Conservation (phyloP, 345 rosid species). For the Corchorus capsularis region DNA sequence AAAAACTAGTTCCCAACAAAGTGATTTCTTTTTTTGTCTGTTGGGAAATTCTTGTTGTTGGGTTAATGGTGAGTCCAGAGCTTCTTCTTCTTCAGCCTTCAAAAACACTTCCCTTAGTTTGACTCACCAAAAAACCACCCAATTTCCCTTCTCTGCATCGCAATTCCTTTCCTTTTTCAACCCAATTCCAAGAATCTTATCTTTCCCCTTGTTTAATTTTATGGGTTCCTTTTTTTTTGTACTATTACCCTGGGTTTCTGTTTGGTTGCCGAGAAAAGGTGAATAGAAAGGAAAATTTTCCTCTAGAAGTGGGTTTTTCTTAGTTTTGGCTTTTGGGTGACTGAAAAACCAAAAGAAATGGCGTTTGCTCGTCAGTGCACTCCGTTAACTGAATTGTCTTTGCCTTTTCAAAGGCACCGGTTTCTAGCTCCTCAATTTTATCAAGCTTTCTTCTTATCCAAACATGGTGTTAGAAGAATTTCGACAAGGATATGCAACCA, state of each 20-base stretch:
- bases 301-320: constrained; percentile 5
- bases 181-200: not conserved
- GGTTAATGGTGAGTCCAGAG: not conserved
- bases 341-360: constrained; percentile 32
- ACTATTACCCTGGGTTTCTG: not conserved
- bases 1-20: not conserved
- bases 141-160: not conserved
- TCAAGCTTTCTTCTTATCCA: not conserved
- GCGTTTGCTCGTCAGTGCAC: constrained; percentile 40
- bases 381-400: constrained; percentile 41
- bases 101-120: not conserved
- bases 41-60: not conserved
- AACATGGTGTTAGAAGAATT: constrained; percentile 25
- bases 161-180: not conserved
- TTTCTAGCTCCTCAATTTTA: constrained; percentile 24
- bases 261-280: constrained; percentile 24
- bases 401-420: constrained; percentile 26
- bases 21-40: not conserved
- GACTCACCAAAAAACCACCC: constrained; percentile 10
- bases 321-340: too few relatives aligned
- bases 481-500: constrained; percentile 34
- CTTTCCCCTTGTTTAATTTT: not conserved
- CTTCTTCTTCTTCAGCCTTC: not conserved
- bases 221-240: constrained; percentile 10
- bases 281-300: not conserved